Evolutionary conservation across 495 filamentous ascomycete genomes (phyloP), one percentile per base, ranked within the genome.

Genomic region (Glutinoglossum americanum): DNA sequence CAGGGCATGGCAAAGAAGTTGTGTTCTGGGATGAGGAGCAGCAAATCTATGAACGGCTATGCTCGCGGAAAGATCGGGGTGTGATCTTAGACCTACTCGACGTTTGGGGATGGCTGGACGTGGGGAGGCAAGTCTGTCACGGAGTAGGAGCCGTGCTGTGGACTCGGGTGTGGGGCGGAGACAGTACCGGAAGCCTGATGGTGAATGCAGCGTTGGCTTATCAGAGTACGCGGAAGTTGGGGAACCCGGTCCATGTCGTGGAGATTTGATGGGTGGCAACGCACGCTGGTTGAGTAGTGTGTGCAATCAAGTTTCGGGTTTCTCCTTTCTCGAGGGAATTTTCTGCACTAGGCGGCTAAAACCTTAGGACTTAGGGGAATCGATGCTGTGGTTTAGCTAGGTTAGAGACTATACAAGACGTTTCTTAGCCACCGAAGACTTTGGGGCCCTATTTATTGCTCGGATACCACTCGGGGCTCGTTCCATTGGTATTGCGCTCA

Each of bases 11-110:
- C 7, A 66, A 69, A 25, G 80, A 89, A 63, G 70, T 78, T 2
- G 71, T 85, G 0, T 88, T 80, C 70, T 94, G 81, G 79, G 87
- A 93, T 65, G 75, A 84, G 51, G 81, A 77, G 54, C 85, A 94
- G 64, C 68, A 62, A 26, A 74, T 77, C 0, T 89, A 85, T 74
- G 86, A 89, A 67, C 68, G 74, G 35, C 69, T 87, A 11, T 74
- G 78, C 71, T 67, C 67, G 5, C 64, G 74, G 35, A 76, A 30
- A 59, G 65, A 7, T 44, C 66, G 65, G 3, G 76, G 80, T 0
- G 62, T 76, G 5, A 55, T 80, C 0, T 67, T 71, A 23, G 83
- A 85, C 51, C 39, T 80, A 7, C 58, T 81, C 0, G 71, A 75
- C 63, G 59, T 72, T 1, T 28, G 64, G 2, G 73, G 73, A 0